Conservation (phyloP, 768 basidiomycete genomes). For the Coprinellus micaceus region DNA sequence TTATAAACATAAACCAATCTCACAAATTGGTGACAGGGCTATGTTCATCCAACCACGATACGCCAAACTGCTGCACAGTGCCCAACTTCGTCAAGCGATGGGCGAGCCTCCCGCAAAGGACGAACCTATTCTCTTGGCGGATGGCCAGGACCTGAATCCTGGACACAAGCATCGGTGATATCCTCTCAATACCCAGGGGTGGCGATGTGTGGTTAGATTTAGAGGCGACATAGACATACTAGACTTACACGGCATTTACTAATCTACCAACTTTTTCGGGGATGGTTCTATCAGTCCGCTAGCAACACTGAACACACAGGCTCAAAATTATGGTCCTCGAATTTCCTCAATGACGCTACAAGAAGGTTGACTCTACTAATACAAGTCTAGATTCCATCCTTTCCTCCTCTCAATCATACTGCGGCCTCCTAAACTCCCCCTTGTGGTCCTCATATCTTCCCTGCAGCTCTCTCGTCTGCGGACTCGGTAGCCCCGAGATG, state of each 20-base stretch:
- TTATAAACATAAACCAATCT: not conserved
- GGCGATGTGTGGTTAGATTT: no score
- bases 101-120: constrained; percentile 49
- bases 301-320: no score
- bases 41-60: constrained; percentile 89
- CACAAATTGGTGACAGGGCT: constrained; percentile 41
- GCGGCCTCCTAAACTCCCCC: not conserved
- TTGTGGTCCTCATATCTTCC: not conserved
- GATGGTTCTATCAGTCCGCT: no score
- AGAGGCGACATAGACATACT: no score
- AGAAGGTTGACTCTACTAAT: no score
- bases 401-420: not conserved
- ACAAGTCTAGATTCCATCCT: no score
- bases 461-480: constrained; percentile 15
- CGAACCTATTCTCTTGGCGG: constrained; percentile 36
- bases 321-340: no score
- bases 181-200: no score
- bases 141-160: constrained; percentile 33
- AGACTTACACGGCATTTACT: no score
- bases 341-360: no score
- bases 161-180: constrained; percentile 22
- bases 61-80: constrained; percentile 67
- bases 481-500: constrained; percentile 14
- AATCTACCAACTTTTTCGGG: no score
- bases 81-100: constrained; percentile 57